Percentiles rank a stretch among this genome's conserved stretches.
phyloP scores from a whole-genome alignment of 306 rosid species.

The Casuarina glauca region DNA sequence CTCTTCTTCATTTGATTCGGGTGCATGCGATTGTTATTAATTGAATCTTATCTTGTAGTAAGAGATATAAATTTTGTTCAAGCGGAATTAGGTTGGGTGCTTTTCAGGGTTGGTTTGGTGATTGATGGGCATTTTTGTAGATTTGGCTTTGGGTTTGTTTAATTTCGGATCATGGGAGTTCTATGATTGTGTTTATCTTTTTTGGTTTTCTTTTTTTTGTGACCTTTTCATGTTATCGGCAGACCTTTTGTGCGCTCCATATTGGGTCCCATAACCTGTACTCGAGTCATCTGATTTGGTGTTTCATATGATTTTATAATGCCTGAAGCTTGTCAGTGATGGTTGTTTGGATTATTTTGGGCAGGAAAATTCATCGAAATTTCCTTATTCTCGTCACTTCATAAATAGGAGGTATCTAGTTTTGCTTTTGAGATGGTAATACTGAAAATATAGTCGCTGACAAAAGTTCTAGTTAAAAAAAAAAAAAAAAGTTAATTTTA shows the following conservation, averaged over 20 bases:
- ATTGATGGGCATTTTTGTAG: slow-evolving; percentile 11
- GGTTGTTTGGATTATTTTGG: slow-evolving; percentile 20
- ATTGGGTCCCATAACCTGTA: slow-evolving; percentile 46
- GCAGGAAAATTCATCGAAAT: slow-evolving; percentile 28
- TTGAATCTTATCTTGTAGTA: background rate
- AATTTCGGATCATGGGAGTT: slow-evolving; percentile 7
- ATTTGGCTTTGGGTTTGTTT: slow-evolving; percentile 19
- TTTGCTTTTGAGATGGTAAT: background rate
- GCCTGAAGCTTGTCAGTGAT: slow-evolving; percentile 27
- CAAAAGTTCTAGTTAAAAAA: slow-evolving; percentile 3
- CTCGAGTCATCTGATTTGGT: slow-evolving; percentile 23
- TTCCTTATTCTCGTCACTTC: slow-evolving; percentile 25
- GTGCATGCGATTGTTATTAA: slow-evolving; percentile 7
- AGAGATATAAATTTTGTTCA: background rate
- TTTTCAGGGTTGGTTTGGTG: slow-evolving; percentile 20
- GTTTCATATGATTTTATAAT: slow-evolving; percentile 18
- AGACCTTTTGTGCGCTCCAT: slow-evolving; percentile 33
- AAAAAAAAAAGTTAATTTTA: slow-evolving; percentile 20
- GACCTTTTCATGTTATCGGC: slow-evolving; percentile 37
- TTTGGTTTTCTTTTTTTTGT: slow-evolving; percentile 26
- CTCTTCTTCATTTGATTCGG: slow-evolving; percentile 25
- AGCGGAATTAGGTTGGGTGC: slow-evolving; percentile 16
- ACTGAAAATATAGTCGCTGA: slow-evolving; percentile 2
- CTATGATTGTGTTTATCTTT: slow-evolving; percentile 22
- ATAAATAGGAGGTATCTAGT: background rate